Percentiles rank a stretch among this genome's conserved stretches.
Evolutionary conservation across 305 asterid genomes (phyloP).

Genomic region (Lippia alba): DNA sequence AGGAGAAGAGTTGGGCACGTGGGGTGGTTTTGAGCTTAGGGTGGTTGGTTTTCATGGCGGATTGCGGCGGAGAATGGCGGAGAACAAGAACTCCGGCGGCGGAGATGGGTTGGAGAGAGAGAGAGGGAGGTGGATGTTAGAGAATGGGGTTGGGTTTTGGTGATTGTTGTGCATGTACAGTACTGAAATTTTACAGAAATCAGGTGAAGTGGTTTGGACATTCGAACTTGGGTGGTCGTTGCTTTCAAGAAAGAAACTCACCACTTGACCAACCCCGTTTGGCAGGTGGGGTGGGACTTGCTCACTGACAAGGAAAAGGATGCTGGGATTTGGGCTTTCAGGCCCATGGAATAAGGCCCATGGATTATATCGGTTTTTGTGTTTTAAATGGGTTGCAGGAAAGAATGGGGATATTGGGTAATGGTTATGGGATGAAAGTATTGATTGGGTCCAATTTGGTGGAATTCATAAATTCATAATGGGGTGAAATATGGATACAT

Average conservation of each 20-base stretch:
- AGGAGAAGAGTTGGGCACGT: constrained; percentile 57
- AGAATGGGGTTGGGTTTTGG: not conserved
- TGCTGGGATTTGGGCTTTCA: constrained; percentile 19
- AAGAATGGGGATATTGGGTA: no score
- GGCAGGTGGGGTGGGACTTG: no score
- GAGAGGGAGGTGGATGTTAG: constrained; percentile 11
- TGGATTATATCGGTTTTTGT: no score
- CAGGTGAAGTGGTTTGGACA: constrained; percentile 35
- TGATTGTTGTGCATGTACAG: constrained; percentile 27
- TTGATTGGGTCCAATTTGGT: not conserved
- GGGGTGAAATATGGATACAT: no score
- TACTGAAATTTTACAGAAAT: constrained; percentile 19
- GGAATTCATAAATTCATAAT: no score
- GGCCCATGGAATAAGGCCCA: not conserved
- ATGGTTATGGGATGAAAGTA: not conserved
- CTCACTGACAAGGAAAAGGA: constrained; percentile 32
- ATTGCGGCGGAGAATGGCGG: not conserved
- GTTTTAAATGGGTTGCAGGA: not conserved
- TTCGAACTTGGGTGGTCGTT: no score
- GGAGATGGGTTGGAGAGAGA: not conserved
- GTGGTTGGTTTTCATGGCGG: constrained; percentile 67
- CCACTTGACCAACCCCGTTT: no score
- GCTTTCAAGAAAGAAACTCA: no score
- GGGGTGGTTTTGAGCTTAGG: constrained; percentile 66
- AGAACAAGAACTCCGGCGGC: constrained; percentile 17